Evolutionary conservation across 1,284 basidiomycete genomes (phyloP).

Genomic region (Phlebopus sp.): DNA sequence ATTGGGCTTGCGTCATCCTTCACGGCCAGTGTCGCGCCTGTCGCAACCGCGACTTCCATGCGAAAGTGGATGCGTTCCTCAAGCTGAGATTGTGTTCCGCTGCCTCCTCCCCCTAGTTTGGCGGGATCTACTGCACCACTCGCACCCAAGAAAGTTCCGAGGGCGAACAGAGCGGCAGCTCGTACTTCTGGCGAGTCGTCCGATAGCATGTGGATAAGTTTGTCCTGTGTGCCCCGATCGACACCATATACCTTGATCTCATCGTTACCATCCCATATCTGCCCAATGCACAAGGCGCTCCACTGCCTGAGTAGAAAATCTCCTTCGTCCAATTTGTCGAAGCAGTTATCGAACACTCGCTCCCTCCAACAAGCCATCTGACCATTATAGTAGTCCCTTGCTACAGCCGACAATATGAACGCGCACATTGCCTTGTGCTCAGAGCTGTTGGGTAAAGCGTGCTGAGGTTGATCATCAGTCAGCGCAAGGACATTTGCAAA

Average conservation of each 20-base stretch:
- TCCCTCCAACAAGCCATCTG: slow-evolving; percentile 87
- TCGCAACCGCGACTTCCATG: slow-evolving; percentile 79
- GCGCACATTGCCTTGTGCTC: slow-evolving; percentile 99
- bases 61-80: slow-evolving; percentile 78
- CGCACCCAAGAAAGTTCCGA: slow-evolving; percentile 93
- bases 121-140: slow-evolving; percentile 69
- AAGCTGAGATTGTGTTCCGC: slow-evolving; percentile 79
- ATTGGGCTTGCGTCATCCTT: slow-evolving; percentile 95
- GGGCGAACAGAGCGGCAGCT: slow-evolving; percentile 86
- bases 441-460: slow-evolving; percentile 81
- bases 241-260: slow-evolving; percentile 88
- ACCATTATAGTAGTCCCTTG: slow-evolving; percentile 83
- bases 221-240: slow-evolving; percentile 81
- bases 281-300: slow-evolving; percentile 91
- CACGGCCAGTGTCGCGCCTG: slow-evolving; percentile 73
- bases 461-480: slow-evolving; percentile 50
- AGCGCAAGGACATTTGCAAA: slow-evolving; percentile 81
- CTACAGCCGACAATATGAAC: slow-evolving; percentile 92
- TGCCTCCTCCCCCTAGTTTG: slow-evolving; percentile 79
- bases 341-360: slow-evolving; percentile 87
- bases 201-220: slow-evolving; percentile 77
- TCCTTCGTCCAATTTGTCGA: slow-evolving; percentile 81
- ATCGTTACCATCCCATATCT: slow-evolving; percentile 94
- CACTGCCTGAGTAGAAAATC: slow-evolving; percentile 94
- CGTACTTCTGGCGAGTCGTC: slow-evolving; percentile 95